These are phyloP conservation scores for Blastobotrys americana DNA, from an alignment of 805 yeast species.

Conservation along the genomic window DNA sequence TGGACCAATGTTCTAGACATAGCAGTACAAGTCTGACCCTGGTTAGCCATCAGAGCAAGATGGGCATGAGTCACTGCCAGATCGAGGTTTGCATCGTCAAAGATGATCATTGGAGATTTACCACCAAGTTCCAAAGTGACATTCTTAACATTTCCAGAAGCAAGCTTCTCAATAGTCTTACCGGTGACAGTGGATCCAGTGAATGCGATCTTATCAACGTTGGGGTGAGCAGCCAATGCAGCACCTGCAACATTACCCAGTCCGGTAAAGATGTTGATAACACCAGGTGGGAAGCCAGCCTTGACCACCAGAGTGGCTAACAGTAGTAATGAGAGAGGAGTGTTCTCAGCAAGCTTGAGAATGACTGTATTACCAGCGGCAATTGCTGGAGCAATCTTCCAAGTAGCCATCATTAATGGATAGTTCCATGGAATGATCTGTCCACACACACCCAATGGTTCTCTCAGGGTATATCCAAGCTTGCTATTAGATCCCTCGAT, in stretches of 20 bases:
- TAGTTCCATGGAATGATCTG: slow-evolving; percentile 71
- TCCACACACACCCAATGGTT: slow-evolving; percentile 60
- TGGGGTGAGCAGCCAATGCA: slow-evolving; percentile 53
- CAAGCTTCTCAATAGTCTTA: slow-evolving; percentile 65
- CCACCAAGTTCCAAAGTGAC: slow-evolving; percentile 95
- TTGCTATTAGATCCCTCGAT: slow-evolving; percentile 53
- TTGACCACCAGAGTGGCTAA: slow-evolving; percentile 50
- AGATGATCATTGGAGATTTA: slow-evolving; percentile 84
- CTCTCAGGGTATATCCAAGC: slow-evolving; percentile 62
- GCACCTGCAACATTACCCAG: slow-evolving; percentile 64
- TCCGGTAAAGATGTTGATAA: slow-evolving; percentile 64
- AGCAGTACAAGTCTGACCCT: slow-evolving; percentile 95
- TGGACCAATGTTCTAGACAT: slow-evolving; percentile 88
- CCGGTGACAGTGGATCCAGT: slow-evolving; percentile 94
- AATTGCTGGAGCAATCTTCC: slow-evolving; percentile 79
- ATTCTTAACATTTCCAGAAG: slow-evolving; percentile 68
- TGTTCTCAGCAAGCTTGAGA: slow-evolving; percentile 67
- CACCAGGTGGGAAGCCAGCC: slow-evolving; percentile 75
- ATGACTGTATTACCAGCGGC: slow-evolving; percentile 73
- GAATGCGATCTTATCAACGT: slow-evolving; percentile 80
- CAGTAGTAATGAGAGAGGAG: slow-evolving; percentile 62
- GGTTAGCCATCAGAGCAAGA: slow-evolving; percentile 79
- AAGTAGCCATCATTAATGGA: slow-evolving; percentile 63
- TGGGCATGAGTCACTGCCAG: slow-evolving; percentile 67
- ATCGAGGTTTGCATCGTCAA: slow-evolving; percentile 76